Evolutionary conservation across 495 filamentous ascomycete genomes (phyloP), one percentile per base, ranked within the genome.

Genomic region (Terfezia claveryi): DNA sequence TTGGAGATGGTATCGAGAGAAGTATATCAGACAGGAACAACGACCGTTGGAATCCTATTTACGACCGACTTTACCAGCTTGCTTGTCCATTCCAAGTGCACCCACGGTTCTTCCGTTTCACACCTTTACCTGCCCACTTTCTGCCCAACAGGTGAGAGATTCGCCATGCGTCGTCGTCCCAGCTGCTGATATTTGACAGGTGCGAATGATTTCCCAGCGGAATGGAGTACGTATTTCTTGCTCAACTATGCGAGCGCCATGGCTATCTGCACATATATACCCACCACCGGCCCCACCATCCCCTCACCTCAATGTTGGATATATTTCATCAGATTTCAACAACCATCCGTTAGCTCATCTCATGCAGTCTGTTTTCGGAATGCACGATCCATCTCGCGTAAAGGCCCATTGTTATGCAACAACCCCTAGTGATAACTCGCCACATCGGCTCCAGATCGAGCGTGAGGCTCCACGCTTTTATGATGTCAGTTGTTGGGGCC

Each of bases 71-170:
- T 72, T 93, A 46, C 91, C 92, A 8, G 63, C 76, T 23, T 73
- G 76, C 37, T 68, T 99, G 36, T 74, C 87, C 16, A 77, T 91
- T 8, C 92, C 92, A 6, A 81, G 83, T 53, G 91, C 91, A 16
- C 91, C 91, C 10, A 99, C 91, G 0, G 88, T 99, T 12, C 72
- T 99, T 2, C 91, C 91, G n/a, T 99, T 99, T 62, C 92, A 99
- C 64, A 96, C 91, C 2, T 99, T 99, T 65, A 96, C 91, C 37
- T 93, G 83, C 60, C 91, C 91, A 0, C 70, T 99, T 55, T 88
- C 85, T 12, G 87, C 91, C 2, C 89, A 87, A 65, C 86, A 95
- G 61, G 27, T 32, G 27, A 32, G 27, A 32, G 4, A 32, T 32
- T 32, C 27, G 27, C 7, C 27, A 7, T 32, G 27, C 27, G 27